Evolutionary conservation across 2,329 filamentous ascomycete genomes (phyloP), one percentile per base, ranked within the genome.

Genomic region (Magnaporthiopsis incrustans): DNA sequence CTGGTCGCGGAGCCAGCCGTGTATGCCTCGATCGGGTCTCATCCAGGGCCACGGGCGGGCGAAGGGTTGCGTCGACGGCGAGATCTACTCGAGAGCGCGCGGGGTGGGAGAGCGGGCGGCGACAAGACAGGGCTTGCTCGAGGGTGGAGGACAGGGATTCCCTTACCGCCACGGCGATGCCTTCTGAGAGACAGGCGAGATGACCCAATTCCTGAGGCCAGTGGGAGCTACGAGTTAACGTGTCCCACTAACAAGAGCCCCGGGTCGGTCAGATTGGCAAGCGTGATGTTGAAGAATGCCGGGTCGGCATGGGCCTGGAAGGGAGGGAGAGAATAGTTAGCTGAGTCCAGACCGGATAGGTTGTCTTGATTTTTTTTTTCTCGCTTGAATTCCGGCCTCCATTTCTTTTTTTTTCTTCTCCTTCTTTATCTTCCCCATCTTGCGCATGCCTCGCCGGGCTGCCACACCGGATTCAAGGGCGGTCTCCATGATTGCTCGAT

Each of bases 201-300:
- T 79, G 77, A 78, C 75, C 78, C 73, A 79, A 77, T 79, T 78
- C 77, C 78, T 78, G 75, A 78, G 73, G 75, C 73, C 73, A 73
- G 79, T 80, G 80, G 83, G 81, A 85, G 81, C 78, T 81, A 84
- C 83, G 84, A 86, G 82, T 77, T 82, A 86, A 86, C 82, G 83
- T 85, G 82, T 86, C 83, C 84, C 81, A 83, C 80, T 72, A 72
- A 73, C 60, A 68, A 73, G 77, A 77, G 75, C 74, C 75, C 77
- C 74, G 70, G 73, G 73, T 69, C 69, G 70, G 70, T 77, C 73
- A 71, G 72, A 72, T 71, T 70, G 71, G 74, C 73, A 75, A 78
- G 75, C 77, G 77, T 68, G 71, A 70, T 69, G 57, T 70, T 70
- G 71, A 68, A 71, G 73, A 68, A 72, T 66, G 69, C 73, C 72